Evolutionary conservation across 108 stramenopile species (phyloP).

Genomic region (Skeletonema menzelii): DNA sequence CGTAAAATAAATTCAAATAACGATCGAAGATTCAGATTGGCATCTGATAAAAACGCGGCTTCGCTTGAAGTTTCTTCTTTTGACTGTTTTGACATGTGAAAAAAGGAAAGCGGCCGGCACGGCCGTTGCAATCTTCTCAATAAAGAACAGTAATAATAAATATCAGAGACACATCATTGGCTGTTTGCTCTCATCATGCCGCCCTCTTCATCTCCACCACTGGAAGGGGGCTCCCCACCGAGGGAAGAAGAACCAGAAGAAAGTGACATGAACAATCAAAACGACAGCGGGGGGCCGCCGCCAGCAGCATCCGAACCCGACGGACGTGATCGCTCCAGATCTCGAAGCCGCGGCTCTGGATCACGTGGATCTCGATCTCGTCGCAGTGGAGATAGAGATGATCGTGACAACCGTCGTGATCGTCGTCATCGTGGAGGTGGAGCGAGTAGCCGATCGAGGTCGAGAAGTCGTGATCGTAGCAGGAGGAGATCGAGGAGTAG

Average conservation of each 20-base stretch:
- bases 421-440: constrained; percentile 1
- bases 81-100: too few relatives aligned
- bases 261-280: not conserved
- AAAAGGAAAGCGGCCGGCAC: too few relatives aligned
- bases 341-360: constrained; percentile 18
- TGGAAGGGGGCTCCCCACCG: not conserved
- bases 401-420: constrained; percentile 3
- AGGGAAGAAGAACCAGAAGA: not conserved
- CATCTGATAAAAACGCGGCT: too few relatives aligned
- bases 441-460: not conserved
- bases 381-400: constrained; percentile 10
- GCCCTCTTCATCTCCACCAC: not conserved
- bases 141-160: too few relatives aligned
- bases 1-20: too few relatives aligned
- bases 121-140: too few relatives aligned
- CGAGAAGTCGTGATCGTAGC: constrained; percentile 3
- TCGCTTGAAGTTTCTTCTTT: too few relatives aligned
- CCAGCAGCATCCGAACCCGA: constrained; percentile 7
- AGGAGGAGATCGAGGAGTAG: not conserved
- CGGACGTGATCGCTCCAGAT: constrained; percentile 2
- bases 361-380: constrained; percentile 2
- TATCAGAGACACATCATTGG: too few relatives aligned
- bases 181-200: too few relatives aligned
- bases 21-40: too few relatives aligned
- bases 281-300: not conserved